phyloP scores from a whole-genome alignment of 495 filamentous ascomycete species.

The Hypomontagnella submonticulosa region DNA sequence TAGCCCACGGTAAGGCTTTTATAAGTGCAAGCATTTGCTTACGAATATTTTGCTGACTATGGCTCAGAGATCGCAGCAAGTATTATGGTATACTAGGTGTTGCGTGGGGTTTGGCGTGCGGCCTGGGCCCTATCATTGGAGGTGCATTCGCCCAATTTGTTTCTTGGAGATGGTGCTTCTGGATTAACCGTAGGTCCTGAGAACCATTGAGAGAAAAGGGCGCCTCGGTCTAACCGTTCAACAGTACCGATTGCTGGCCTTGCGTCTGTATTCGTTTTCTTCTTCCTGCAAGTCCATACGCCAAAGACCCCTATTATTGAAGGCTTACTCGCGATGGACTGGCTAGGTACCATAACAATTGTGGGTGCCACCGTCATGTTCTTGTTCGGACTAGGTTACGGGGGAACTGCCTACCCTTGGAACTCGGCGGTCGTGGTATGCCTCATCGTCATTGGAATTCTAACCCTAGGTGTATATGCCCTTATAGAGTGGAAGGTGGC shows the following conservation, averaged over 20 bases:
- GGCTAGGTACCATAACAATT: constrained; percentile 74
- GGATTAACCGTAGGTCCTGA: constrained; percentile 65
- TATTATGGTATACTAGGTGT: constrained; percentile 63
- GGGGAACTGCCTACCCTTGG: constrained; percentile 82
- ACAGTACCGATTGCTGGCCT: constrained; percentile 77
- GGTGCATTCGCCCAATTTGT: constrained; percentile 68
- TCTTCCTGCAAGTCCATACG: constrained; percentile 80
- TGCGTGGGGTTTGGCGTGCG: constrained; percentile 64
- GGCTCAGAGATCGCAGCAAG: constrained; percentile 64
- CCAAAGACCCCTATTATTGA: constrained; percentile 75
- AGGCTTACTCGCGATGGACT: constrained; percentile 81
- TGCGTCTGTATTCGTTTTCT: constrained; percentile 71
- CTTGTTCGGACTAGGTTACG: constrained; percentile 81
- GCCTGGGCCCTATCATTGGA: constrained; percentile 70
- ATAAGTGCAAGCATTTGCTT: constrained; percentile 18
- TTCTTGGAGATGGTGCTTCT: constrained; percentile 76
- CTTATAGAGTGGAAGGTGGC: constrained; percentile 78
- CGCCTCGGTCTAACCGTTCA: background rate
- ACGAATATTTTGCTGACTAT: constrained; percentile 44
- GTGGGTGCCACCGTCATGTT: constrained; percentile 85
- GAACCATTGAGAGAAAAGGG: background rate
- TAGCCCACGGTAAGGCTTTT: constrained; percentile 59
- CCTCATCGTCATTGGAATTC: constrained; percentile 77
- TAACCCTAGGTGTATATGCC: constrained; percentile 71
- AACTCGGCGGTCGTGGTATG: constrained; percentile 78